Evolutionary conservation across 345 rosid species (phyloP).

Genomic region (Fremontodendron californicum): DNA sequence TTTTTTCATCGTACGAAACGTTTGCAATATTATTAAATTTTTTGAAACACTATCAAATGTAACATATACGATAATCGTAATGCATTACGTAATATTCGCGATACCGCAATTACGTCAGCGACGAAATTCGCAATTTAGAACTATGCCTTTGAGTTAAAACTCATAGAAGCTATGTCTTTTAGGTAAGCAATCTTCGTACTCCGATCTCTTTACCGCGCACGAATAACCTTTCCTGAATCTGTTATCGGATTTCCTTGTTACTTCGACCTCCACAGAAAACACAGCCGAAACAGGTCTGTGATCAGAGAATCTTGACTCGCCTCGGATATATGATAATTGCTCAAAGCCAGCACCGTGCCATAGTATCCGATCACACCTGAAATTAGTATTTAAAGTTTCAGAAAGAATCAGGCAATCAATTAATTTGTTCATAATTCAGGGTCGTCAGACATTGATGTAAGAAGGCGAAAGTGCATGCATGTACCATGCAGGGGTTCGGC

Average conservation of each 20-base stretch:
- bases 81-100: no score
- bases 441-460: neutral
- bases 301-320: slow-evolving; percentile 88
- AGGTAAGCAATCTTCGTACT: slow-evolving; percentile 53
- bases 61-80: no score
- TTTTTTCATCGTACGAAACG: no score
- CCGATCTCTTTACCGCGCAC: slow-evolving; percentile 39
- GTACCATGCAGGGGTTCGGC: slow-evolving; percentile 97
- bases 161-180: slow-evolving; percentile 67
- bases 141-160: neutral
- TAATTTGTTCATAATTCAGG: neutral
- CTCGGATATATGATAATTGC: slow-evolving; percentile 68
- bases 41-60: no score
- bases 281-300: slow-evolving; percentile 90
- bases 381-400: neutral
- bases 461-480: neutral
- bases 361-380: slow-evolving; percentile 91
- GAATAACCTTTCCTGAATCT: slow-evolving; percentile 74
- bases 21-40: no score
- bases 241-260: slow-evolving; percentile 34
- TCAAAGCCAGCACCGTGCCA: slow-evolving; percentile 84
- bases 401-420: neutral
- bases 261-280: slow-evolving; percentile 62
- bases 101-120: no score
- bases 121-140: no score